Evolutionary conservation across 2,329 filamentous ascomycete species (phyloP).

Genomic region (Talaromyces sp.): DNA sequence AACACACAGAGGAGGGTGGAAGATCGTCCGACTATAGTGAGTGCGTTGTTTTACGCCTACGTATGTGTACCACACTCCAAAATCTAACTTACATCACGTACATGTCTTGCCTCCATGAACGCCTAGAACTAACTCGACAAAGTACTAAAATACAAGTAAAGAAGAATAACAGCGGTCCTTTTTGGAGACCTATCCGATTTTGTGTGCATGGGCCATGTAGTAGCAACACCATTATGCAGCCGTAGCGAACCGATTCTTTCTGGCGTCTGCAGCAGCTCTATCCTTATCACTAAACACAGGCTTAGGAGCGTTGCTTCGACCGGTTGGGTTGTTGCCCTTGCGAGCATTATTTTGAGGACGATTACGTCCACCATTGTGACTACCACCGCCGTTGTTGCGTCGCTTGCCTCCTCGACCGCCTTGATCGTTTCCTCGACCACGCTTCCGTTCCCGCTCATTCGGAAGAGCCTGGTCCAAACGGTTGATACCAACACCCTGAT

Average conservation of each 20-base stretch:
- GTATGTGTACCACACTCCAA: background rate
- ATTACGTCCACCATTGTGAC: conserved; percentile 29
- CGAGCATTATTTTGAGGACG: conserved; percentile 23
- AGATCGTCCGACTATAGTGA: background rate
- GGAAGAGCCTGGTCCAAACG: conserved; percentile 47
- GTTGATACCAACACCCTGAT: conserved; percentile 31
- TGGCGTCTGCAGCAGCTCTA: conserved; percentile 42
- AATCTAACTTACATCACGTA: background rate
- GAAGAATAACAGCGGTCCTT: background rate
- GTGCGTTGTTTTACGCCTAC: background rate
- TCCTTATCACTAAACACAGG: conserved; percentile 41
- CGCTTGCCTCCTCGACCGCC: conserved; percentile 42
- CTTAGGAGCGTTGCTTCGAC: conserved; percentile 22
- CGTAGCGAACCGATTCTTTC: conserved; percentile 46
- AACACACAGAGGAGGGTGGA: background rate
- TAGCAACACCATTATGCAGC: conserved; percentile 23
- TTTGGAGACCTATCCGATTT: background rate
- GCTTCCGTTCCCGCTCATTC: conserved; percentile 40
- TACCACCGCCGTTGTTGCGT: conserved; percentile 33
- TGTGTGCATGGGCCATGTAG: background rate
- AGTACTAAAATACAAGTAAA: conserved; percentile 7
- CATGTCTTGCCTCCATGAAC: conserved; percentile 2
- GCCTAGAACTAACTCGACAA: background rate
- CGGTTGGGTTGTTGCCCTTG: conserved; percentile 15
- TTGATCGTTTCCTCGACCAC: conserved; percentile 37